phyloP scores from a whole-genome alignment of 805 yeast species.

The Saccharomycopsis vini region DNA sequence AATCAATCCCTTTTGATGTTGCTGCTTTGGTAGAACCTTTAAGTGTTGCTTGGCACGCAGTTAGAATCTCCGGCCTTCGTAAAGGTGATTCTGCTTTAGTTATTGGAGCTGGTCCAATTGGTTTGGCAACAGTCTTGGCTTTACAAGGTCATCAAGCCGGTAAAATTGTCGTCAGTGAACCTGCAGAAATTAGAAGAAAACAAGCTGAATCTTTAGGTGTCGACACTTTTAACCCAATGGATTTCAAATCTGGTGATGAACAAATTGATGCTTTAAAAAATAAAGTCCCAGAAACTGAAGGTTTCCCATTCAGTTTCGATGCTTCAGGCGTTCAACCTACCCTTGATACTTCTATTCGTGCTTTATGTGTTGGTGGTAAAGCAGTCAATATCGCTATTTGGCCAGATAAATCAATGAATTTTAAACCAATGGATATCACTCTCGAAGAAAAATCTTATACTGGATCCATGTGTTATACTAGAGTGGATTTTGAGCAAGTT shows the following conservation, averaged over 20 bases:
- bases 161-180: constrained; percentile 41
- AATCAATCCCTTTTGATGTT: constrained; percentile 31
- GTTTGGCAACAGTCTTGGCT: constrained; percentile 41
- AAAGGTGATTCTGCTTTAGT: constrained; percentile 39
- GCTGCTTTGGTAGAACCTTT: constrained; percentile 53
- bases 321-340: constrained; percentile 50
- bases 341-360: constrained; percentile 40
- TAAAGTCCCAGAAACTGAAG: constrained; percentile 34
- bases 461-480: constrained; percentile 56
- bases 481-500: constrained; percentile 49
- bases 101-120: constrained; percentile 51
- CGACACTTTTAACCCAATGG: constrained; percentile 35
- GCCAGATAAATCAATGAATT: constrained; percentile 42
- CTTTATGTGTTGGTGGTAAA: constrained; percentile 43
- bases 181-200: constrained; percentile 35
- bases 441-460: constrained; percentile 45
- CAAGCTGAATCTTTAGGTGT: constrained; percentile 31
- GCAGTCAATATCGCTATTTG: constrained; percentile 62
- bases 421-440: constrained; percentile 48
- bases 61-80: constrained; percentile 30
- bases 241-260: constrained; percentile 28
- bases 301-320: constrained; percentile 43
- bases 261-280: constrained; percentile 31
- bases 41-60: constrained; percentile 55
- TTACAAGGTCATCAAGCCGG: constrained; percentile 38